Base-by-base conservation (phyloP, 1,284 basidiomycete genomes). In the Ceratobasidium sp. region DNA sequence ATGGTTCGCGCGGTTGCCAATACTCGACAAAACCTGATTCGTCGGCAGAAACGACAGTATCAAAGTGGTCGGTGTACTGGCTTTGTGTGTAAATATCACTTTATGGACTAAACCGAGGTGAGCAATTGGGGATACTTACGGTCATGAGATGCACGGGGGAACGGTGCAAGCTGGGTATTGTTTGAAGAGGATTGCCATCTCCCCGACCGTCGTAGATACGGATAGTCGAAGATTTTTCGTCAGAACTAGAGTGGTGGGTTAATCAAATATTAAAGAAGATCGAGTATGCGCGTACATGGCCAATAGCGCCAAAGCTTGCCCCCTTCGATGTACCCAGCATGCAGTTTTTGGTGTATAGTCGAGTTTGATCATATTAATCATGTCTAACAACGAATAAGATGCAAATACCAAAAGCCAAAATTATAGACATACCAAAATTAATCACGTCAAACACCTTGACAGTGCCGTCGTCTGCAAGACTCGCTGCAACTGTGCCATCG, bases 301-400 rank as follows among this genome's bases (percentile, higher is more conserved):
- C 2, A 99, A 85, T 12, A 99, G 79, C 21, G 91, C 89, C 78
- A 94, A n/a, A 0, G 93, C 95, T 76, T 96, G 90, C 41, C 96
- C 95, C 23, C 91, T 87, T 71, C 85, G 85, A 80, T 98, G 97
- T 3, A 98, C 91, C 97, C 96, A 99, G 78, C 93, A 95, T 78
- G 93, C 95, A 2, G 93, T 85, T 76, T 91, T 89, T 8, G 97
- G 97, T 18, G 85, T 87, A 79, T 88, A 98, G 0, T 87, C 89
- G 61, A 99, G 84, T 78, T 94, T 93, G 75, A 99, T 87, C 83
- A 98, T 98, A 80, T 98, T 99, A 80, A 99, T 99, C 92, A 99
- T 97, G 80, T 99, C 96, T 97, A n/a, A 8, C 21, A 18, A 26
- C 18, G 41, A 46, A 48, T 50, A 4, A 39, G 23, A 48, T 45